Percentiles rank a stretch among this genome's conserved stretches.
Conservation (phyloP, 2,329 filamentous ascomycete species). For the Fusarium sp. region DNA sequence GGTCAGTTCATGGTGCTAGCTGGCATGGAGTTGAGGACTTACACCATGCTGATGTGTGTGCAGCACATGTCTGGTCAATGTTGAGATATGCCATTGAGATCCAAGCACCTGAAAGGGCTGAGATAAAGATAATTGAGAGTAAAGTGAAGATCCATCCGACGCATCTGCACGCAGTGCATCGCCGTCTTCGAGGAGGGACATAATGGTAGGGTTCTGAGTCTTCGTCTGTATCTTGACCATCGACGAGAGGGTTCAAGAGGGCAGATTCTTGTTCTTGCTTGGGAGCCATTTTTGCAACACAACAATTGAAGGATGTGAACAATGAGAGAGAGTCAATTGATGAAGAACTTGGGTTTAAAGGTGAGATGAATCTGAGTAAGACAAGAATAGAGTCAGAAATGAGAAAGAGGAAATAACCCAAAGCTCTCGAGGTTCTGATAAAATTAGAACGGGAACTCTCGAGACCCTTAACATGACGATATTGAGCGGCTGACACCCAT, state of each 20-base stretch:
- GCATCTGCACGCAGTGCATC: slow-evolving; percentile 24
- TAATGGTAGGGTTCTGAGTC: slow-evolving; percentile 32
- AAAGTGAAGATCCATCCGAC: slow-evolving; percentile 15
- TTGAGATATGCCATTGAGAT: slow-evolving; percentile 33
- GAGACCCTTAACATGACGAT: slow-evolving; percentile 2
- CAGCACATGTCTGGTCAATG: slow-evolving; percentile 36
- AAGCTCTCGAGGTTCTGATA: neutral
- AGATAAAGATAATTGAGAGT: slow-evolving; percentile 17
- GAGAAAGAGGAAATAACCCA: neutral
- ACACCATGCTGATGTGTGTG: slow-evolving; percentile 52
- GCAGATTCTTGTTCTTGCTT: slow-evolving; percentile 37
- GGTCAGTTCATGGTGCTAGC: neutral
- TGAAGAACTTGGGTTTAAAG: neutral
- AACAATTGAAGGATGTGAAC: neutral
- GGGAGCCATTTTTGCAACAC: slow-evolving; percentile 20
- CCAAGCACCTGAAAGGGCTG: slow-evolving; percentile 32
- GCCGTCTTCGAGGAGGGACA: slow-evolving; percentile 17
- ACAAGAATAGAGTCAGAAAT: neutral
- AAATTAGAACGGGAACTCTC: slow-evolving; percentile 11
- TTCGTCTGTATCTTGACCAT: slow-evolving; percentile 29
- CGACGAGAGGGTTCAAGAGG: slow-evolving; percentile 21
- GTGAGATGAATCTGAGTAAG: neutral
- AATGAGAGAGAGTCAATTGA: neutral
- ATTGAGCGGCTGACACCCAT: slow-evolving; percentile 11
- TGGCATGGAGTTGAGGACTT: slow-evolving; percentile 22